These are phyloP conservation scores for Penicillium chermesinum DNA, from an alignment of 495 filamentous ascomycete species.

Conservation along the genomic window DNA sequence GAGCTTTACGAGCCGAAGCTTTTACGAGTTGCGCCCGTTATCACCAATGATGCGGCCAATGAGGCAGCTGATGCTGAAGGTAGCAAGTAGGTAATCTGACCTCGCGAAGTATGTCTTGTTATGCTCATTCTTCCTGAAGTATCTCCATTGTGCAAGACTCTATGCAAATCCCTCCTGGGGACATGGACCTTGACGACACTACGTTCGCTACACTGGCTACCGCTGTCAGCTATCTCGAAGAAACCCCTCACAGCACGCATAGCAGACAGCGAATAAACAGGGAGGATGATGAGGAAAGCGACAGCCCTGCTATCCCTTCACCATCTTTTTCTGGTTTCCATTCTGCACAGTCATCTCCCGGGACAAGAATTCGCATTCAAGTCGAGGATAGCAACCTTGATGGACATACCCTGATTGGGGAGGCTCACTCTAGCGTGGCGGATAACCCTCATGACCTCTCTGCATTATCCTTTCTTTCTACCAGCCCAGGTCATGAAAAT, in stretches of 20 bases:
- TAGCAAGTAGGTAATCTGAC: conserved; percentile 42
- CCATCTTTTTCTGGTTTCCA: conserved; percentile 24
- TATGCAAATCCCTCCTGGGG: conserved; percentile 14
- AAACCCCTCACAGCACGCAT: conserved; percentile 6
- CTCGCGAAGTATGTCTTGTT: conserved; percentile 16
- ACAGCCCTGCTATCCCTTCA: conserved; percentile 16
- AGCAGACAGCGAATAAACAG: conserved; percentile 5
- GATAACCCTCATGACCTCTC: conserved; percentile 16
- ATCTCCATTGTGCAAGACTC: conserved; percentile 27
- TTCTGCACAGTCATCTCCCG: conserved; percentile 22
- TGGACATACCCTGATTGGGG: conserved; percentile 4
- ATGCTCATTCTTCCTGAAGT: conserved; percentile 35
- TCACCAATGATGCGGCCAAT: conserved; percentile 9
- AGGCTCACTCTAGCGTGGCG: conserved; percentile 10
- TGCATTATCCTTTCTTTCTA: conserved; percentile 16
- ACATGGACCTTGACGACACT: conserved; percentile 26
- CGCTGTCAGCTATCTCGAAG: conserved; percentile 9
- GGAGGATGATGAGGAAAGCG: conserved; percentile 11
- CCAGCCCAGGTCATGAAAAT: conserved; percentile 11
- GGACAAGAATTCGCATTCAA: conserved; percentile 2
- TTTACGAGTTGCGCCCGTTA: conserved; percentile 34
- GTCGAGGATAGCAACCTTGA: no score
- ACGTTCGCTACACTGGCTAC: conserved; percentile 19
- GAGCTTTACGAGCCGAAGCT: conserved; percentile 61
- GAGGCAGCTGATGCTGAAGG: conserved; percentile 21